Percentiles rank a stretch among this genome's conserved stretches.
Conservation (phyloP, 306 rosid species). For the Trifolium repens region DNA sequence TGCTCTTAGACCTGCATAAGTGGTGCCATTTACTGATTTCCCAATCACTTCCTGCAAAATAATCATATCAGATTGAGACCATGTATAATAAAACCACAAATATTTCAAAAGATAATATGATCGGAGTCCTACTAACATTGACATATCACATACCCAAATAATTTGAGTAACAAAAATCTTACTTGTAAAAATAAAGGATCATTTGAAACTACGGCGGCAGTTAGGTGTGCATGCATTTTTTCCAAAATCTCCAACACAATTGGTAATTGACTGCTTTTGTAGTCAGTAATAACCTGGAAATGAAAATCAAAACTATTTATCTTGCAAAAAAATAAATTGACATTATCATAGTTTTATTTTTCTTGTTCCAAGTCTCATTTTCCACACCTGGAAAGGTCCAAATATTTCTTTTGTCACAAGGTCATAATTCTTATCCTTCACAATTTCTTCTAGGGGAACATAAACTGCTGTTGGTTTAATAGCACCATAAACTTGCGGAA, state of each 20-base stretch:
- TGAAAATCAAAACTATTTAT: slow-evolving; percentile 25
- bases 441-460: slow-evolving; percentile 83
- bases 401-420: slow-evolving; percentile 93
- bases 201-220: slow-evolving; percentile 94
- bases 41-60: slow-evolving; percentile 85
- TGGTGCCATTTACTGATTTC: slow-evolving; percentile 85
- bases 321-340: slow-evolving; percentile 27
- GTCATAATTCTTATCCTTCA: slow-evolving; percentile 72
- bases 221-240: slow-evolving; percentile 90
- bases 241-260: slow-evolving; percentile 81
- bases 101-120: not conserved
- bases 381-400: slow-evolving; percentile 89
- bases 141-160: too few relatives aligned
- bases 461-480: slow-evolving; percentile 84
- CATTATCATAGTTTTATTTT: slow-evolving; percentile 20
- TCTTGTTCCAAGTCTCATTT: slow-evolving; percentile 22
- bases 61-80: slow-evolving; percentile 21
- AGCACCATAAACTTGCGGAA: slow-evolving; percentile 86
- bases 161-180: slow-evolving; percentile 41
- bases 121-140: not conserved
- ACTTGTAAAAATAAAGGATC: slow-evolving; percentile 85
- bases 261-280: slow-evolving; percentile 70
- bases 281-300: slow-evolving; percentile 74
- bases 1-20: slow-evolving; percentile 93
- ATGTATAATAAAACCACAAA: too few relatives aligned